Conservation (phyloP, 306 rosid species). For the Vicia sativa region DNA sequence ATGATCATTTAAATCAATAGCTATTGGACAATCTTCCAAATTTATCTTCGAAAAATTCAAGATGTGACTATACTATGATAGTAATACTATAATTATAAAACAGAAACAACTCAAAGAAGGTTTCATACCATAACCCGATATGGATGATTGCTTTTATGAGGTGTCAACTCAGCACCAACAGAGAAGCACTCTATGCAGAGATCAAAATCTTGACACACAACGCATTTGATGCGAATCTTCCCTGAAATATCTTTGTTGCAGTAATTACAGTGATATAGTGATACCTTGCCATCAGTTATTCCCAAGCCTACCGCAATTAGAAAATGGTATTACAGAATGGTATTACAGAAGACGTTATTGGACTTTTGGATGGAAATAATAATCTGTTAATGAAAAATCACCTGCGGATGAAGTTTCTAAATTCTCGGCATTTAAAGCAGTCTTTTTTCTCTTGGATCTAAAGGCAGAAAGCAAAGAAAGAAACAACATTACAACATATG, state of each 20-base stretch:
- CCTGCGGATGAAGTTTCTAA: constrained; percentile 42
- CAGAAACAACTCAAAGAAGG: constrained; percentile 3
- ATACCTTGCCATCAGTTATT: constrained; percentile 65
- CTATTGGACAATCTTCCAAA: constrained; percentile 7
- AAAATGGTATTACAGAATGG: constrained; percentile 22
- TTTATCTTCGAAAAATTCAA: constrained; percentile 3
- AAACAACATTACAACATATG: constrained; percentile 22
- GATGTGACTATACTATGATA: background rate
- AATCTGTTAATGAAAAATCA: constrained; percentile 21
- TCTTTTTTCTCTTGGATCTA: constrained; percentile 68
- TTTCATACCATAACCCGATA: constrained; percentile 66
- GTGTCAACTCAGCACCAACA: constrained; percentile 87
- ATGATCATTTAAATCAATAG: constrained; percentile 2
- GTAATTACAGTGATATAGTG: constrained; percentile 88
- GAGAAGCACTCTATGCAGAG: constrained; percentile 79
- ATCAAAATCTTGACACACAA: constrained; percentile 86
- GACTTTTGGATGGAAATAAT: background rate
- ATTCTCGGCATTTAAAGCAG: constrained; percentile 51
- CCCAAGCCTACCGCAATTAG: constrained; percentile 60
- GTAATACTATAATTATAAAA: constrained; percentile 33
- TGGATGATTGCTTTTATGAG: constrained; percentile 84
- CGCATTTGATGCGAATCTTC: constrained; percentile 82
- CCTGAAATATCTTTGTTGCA: constrained; percentile 95
- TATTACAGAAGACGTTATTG: constrained; percentile 2
- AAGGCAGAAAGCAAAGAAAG: constrained; percentile 27